A percentile compares a stretch with the other conserved stretches of the same genome.
These are phyloP conservation scores for Penicillium sp. DNA, from an alignment of 2,329 filamentous ascomycete genomes.

Conservation along the genomic window DNA sequence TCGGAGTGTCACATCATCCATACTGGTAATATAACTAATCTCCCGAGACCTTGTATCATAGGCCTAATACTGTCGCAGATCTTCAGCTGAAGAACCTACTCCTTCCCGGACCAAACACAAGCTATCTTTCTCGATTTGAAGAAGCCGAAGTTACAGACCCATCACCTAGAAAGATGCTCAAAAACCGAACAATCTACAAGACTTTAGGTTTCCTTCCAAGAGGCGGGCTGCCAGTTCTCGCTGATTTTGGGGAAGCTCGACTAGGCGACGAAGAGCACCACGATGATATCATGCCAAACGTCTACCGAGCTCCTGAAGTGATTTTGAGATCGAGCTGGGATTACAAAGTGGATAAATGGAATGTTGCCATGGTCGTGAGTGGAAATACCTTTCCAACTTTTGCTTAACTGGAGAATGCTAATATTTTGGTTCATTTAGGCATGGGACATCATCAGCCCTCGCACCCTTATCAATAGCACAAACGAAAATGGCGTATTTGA, in stretches of 20 bases:
- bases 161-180: not conserved
- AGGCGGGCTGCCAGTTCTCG: constrained; percentile 35
- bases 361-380: constrained; percentile 47
- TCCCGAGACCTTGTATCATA: constrained; percentile 24
- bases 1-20: constrained; percentile 10
- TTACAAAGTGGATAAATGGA: constrained; percentile 51
- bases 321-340: constrained; percentile 46
- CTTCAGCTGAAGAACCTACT: not conserved
- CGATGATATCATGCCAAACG: constrained; percentile 44
- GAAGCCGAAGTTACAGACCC: not conserved
- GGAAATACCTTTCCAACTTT: not conserved
- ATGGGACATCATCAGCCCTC: constrained; percentile 1
- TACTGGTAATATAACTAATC: constrained; percentile 2
- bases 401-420: not conserved
- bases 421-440: constrained; percentile 23
- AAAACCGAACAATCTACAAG: not conserved
- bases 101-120: not conserved
- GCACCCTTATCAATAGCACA: constrained; percentile 10
- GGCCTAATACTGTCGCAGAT: not conserved
- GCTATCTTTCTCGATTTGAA: not conserved
- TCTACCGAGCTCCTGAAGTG: constrained; percentile 40
- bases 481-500: constrained; percentile 21
- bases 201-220: constrained; percentile 20
- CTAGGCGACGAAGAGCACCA: constrained; percentile 35
- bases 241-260: constrained; percentile 47